Percentiles rank a stretch among this genome's conserved stretches.
Evolutionary conservation across 495 filamentous ascomycete genomes (phyloP).

Genomic region (Xanthoparmelia taractica): DNA sequence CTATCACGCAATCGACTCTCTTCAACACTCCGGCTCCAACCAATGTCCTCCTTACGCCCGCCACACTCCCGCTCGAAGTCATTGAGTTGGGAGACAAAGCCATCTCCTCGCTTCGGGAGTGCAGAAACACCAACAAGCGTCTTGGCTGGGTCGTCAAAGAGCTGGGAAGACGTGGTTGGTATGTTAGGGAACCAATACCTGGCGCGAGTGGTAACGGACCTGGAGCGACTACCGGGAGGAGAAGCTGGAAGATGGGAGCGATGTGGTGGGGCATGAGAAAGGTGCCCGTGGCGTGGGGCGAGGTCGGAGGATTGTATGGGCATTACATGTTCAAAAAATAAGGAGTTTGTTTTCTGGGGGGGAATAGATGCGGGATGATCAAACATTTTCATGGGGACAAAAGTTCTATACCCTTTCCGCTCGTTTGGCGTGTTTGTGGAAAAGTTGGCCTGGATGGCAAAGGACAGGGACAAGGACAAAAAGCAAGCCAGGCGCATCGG

Average conservation of each 20-base stretch:
- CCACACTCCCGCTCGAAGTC: slow-evolving; percentile 67
- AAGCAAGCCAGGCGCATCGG: no score
- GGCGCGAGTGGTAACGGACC: slow-evolving; percentile 30
- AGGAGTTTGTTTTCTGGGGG: slow-evolving; percentile 23
- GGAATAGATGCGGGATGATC: no score
- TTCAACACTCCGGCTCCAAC: slow-evolving; percentile 45
- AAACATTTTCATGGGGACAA: not conserved
- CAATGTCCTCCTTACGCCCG: slow-evolving; percentile 53
- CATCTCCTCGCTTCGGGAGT: slow-evolving; percentile 51
- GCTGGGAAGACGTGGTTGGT: slow-evolving; percentile 64
- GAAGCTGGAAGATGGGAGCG: slow-evolving; percentile 85
- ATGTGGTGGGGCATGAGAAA: slow-evolving; percentile 83
- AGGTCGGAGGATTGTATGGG: slow-evolving; percentile 81
- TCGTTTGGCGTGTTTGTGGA: not conserved
- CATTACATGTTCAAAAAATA: slow-evolving; percentile 74
- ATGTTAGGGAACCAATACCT: slow-evolving; percentile 44
- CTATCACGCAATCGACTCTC: slow-evolving; percentile 54
- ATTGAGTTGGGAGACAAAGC: slow-evolving; percentile 70
- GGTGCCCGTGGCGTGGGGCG: slow-evolving; percentile 65
- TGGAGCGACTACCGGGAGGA: slow-evolving; percentile 41
- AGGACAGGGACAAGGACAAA: no score
- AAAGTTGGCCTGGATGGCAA: not conserved
- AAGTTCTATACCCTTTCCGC: slow-evolving; percentile 14
- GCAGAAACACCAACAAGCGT: slow-evolving; percentile 44
- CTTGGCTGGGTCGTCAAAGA: slow-evolving; percentile 64